Evolutionary conservation across 2,329 filamentous ascomycete genomes (phyloP), one percentile per base, ranked within the genome.

Genomic region (Cladosporium halotolerans): DNA sequence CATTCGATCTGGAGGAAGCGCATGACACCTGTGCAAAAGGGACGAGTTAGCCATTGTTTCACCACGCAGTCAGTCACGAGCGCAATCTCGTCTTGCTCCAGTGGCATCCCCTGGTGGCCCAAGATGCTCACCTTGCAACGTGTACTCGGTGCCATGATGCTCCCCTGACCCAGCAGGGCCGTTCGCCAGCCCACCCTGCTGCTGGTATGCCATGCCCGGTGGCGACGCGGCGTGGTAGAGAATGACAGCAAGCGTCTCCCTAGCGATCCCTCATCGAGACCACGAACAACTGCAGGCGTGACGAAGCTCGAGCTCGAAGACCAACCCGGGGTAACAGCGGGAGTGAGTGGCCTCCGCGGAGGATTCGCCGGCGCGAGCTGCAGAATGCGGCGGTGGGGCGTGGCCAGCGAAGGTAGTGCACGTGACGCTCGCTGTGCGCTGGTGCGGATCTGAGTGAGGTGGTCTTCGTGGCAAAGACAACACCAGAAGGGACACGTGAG

Each of bases 1-100:
- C 93, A 99, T 81, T 99, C 92, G 45, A 93, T 93, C 75, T 99
- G 93, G 38, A 99, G 83, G 71, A 99, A 99, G 72, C 93, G 91
- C 93, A 99, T 99, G 36, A 99, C 93, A 68, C 93, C 89, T 93
- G 62, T 33, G 52, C 31, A 16, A 55, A 9, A 43, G 18, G 9
- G 39, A 14, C 43, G 43, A 5, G 57, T 69, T 58, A 70, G 65
- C 39, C 10, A 18, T 9, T n/a, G 1, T 28, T 28, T 38, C 8
- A 14, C n/a, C 34, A 36, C n/a, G 34, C 3, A 11, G 34, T 13
- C n/a, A 1, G 42, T 7, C 42, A 44, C 42, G 2, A 16, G 42
- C 14, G 13, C 42, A 28, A 28, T 28, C 23, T 28, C 23, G 23
- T 28, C 23, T 7, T 28, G 23, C 23, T 28, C 11, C 18, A 10